Evolutionary conservation across 2,329 filamentous ascomycete genomes (phyloP).

Genomic region (Trichoderma endophyticum): DNA sequence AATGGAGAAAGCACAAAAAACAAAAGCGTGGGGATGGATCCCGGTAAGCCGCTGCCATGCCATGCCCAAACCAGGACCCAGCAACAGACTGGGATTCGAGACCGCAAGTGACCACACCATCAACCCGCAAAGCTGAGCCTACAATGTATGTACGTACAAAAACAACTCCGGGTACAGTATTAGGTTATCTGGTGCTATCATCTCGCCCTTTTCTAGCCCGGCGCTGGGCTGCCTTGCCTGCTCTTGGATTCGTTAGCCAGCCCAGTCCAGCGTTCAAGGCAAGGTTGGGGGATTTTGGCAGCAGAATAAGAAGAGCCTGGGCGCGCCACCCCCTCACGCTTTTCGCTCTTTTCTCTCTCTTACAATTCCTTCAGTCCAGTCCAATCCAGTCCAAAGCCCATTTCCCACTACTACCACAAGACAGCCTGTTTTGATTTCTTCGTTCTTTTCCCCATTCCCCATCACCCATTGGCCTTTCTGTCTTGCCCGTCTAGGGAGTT

Average conservation of each 20-base stretch:
- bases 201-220: slow-evolving; percentile 2
- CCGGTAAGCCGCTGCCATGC: slow-evolving; percentile 4
- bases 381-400: neutral
- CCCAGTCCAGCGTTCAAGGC: neutral
- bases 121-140: slow-evolving; percentile 8
- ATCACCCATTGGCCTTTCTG: neutral
- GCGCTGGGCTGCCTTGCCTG: neutral
- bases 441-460: neutral
- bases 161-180: neutral
- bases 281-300: neutral
- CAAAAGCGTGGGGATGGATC: slow-evolving; percentile 10
- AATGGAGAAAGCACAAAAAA: neutral
- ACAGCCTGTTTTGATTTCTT: neutral
- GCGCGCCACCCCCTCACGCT: slow-evolving; percentile 14
- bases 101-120: slow-evolving; percentile 9
- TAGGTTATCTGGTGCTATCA: neutral
- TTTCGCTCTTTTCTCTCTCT: neutral
- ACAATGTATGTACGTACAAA: neutral
- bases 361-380: neutral
- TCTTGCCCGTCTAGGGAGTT: neutral
- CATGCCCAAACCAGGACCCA: slow-evolving; percentile 10
- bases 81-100: slow-evolving; percentile 3
- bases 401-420: neutral
- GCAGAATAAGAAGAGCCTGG: slow-evolving; percentile 13
- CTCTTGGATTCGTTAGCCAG: neutral